Conservation (phyloP, 768 basidiomycete genomes). For the Inosperma sp. region DNA sequence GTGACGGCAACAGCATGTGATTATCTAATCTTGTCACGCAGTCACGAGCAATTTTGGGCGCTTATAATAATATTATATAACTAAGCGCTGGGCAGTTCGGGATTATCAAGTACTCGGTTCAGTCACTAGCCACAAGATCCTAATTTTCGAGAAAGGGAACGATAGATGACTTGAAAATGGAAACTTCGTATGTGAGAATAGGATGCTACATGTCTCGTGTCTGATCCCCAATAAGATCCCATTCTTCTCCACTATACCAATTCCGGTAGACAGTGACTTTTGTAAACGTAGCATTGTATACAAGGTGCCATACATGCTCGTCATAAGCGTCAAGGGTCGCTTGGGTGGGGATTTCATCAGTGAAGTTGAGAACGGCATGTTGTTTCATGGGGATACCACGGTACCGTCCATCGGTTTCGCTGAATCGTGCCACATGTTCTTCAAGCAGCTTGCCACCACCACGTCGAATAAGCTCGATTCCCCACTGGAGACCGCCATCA, state of each 20-base stretch:
- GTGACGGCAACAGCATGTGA: background rate
- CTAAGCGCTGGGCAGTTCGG: too few species aligned
- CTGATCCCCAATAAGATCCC: constrained; percentile 1
- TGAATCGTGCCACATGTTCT: background rate
- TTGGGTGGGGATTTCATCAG: background rate
- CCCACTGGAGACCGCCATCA: background rate
- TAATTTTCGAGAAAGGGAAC: too few species aligned
- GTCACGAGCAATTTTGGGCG: too few species aligned
- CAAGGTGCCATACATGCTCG: background rate
- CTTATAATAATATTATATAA: too few species aligned
- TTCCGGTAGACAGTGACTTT: constrained; percentile 1
- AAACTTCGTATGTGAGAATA: too few species aligned
- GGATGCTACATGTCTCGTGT: too few species aligned
- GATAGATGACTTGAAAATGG: too few species aligned
- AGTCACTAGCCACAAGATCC: too few species aligned
- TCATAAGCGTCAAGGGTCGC: background rate
- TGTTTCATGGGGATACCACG: background rate
- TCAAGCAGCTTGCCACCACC: background rate
- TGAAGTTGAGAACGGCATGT: background rate
- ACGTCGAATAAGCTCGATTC: background rate
- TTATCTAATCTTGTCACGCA: background rate
- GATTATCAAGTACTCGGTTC: too few species aligned
- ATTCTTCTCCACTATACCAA: background rate
- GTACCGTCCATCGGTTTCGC: background rate
- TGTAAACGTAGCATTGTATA: background rate